Evolutionary conservation across 2,329 filamentous ascomycete species (phyloP), one percentile per base, ranked within the genome.

Genomic region (Arthrobotrys iridis): DNA sequence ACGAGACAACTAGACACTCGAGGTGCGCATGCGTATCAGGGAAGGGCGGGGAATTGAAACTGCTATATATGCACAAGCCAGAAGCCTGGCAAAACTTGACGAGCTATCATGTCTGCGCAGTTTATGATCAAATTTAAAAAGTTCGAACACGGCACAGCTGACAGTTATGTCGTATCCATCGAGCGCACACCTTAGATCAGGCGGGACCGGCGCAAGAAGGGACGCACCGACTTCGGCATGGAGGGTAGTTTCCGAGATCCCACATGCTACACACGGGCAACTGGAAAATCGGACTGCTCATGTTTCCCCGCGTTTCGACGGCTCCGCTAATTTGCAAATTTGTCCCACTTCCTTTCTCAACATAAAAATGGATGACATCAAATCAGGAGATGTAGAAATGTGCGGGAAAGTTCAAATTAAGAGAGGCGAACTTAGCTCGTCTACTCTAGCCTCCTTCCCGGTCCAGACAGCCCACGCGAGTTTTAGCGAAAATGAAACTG

Each of bases 281-380:
- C 55, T 33, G 48, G 57, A 28, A 26, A 41, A 62, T 57, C 35
- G 62, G 58, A 62, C 30, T 64, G 41, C 59, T 60, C 59, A 30
- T 33, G n/a, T 57, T 74, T 74, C 70, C 70, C 70, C 70, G 70
- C 70, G 62, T 74, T 74, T 74, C 62, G 70, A 74, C 62, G 70
- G 70, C 70, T 74, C 60, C 60, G 59, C 55, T 43, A 41, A 28
- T 55, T 50, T 15, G 59, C 55, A 41, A 41, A 28, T 55, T 50
- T 15, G 60, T 73, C 59, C 59, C 59, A 73, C 57, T 60, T 55
- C 58, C 62, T 33, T 45, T 30, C 11, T 43, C 15, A 22, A 15
- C 57, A 43, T 33, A 52, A 30, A 46, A 45, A 41, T 35, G 28
- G 45, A 67, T n/a, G n/a, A n/a, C 37, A 37, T 22, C 50, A 37